Percentiles rank a stretch among this genome's conserved stretches.
These are phyloP conservation scores for Candida rishiriensis DNA, from an alignment of 805 yeast species.

Conservation along the genomic window DNA sequence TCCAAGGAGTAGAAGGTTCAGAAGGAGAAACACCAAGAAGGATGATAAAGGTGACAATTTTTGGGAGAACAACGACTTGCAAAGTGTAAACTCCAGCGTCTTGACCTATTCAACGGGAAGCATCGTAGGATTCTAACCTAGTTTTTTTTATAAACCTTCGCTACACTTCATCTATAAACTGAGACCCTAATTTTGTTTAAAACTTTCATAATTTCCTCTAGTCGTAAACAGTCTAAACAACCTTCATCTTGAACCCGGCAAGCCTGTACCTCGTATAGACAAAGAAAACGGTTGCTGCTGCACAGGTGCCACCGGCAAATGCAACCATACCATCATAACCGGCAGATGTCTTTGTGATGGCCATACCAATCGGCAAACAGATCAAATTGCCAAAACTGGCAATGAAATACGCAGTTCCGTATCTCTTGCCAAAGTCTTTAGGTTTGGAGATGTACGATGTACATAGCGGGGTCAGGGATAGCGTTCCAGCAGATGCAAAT, in stretches of 20 bases:
- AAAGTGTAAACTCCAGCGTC: constrained; percentile 22
- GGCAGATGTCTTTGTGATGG: constrained; percentile 25
- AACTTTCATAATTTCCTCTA: too few relatives aligned
- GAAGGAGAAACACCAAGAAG: constrained; percentile 1
- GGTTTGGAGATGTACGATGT: constrained; percentile 63
- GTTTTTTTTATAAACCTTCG: too few relatives aligned
- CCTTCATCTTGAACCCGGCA: constrained; percentile 17
- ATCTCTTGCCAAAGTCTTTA: constrained; percentile 62
- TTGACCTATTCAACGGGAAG: constrained; percentile 25
- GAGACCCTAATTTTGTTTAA: too few relatives aligned
- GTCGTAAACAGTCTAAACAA: too few relatives aligned
- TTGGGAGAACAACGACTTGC: constrained; percentile 20
- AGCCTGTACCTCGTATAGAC: constrained; percentile 17
- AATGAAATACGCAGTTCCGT: constrained; percentile 61
- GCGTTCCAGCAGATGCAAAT: constrained; percentile 54
- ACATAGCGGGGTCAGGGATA: constrained; percentile 65
- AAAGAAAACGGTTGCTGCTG: constrained; percentile 19
- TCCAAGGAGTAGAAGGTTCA: background rate
- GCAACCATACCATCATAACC: constrained; percentile 30
- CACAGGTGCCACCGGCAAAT: constrained; percentile 29
- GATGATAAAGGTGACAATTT: constrained; percentile 12
- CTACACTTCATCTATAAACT: too few relatives aligned
- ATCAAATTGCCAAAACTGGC: constrained; percentile 40
- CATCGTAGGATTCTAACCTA: constrained; percentile 21
- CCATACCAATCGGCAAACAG: constrained; percentile 42